These are phyloP conservation scores for Arthrobotrys megalospora DNA, from an alignment of 2,329 filamentous ascomycete genomes.

Conservation along the genomic window DNA sequence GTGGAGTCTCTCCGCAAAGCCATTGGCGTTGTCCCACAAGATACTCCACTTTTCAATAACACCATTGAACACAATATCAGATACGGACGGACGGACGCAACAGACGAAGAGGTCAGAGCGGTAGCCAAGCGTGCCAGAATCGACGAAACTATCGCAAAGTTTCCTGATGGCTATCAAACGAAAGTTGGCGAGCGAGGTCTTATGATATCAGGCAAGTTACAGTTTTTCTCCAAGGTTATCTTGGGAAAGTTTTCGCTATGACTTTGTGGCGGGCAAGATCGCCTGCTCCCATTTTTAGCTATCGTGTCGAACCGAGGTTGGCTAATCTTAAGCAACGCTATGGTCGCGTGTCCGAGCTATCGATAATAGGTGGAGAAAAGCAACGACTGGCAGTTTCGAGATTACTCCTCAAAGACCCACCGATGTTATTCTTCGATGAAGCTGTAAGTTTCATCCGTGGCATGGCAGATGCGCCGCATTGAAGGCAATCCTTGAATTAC, in stretches of 20 bases:
- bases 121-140: slow-evolving; percentile 88
- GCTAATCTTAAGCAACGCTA: slow-evolving; percentile 48
- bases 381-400: slow-evolving; percentile 88
- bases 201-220: slow-evolving; percentile 82
- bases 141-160: slow-evolving; percentile 82
- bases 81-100: slow-evolving; percentile 86
- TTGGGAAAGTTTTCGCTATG: slow-evolving; percentile 24
- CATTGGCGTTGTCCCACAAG: slow-evolving; percentile 96
- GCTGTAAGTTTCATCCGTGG: slow-evolving; percentile 71
- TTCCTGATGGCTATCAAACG: slow-evolving; percentile 90
- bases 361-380: slow-evolving; percentile 79
- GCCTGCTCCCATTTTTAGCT: slow-evolving; percentile 40
- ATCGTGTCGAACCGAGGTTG: slow-evolving; percentile 20
- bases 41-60: slow-evolving; percentile 97
- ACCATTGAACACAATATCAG: slow-evolving; percentile 95
- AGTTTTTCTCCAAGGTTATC: not conserved
- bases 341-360: slow-evolving; percentile 30
- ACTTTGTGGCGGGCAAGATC: slow-evolving; percentile 12
- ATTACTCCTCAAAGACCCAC: slow-evolving; percentile 88
- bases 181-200: slow-evolving; percentile 93
- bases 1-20: slow-evolving; percentile 85
- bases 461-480: slow-evolving; percentile 60
- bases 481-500: slow-evolving; percentile 17
- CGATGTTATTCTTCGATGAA: slow-evolving; percentile 93
- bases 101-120: slow-evolving; percentile 79